Base-by-base conservation (phyloP, 441 rosid species). In the Pelargonium exstipulatum region DNA sequence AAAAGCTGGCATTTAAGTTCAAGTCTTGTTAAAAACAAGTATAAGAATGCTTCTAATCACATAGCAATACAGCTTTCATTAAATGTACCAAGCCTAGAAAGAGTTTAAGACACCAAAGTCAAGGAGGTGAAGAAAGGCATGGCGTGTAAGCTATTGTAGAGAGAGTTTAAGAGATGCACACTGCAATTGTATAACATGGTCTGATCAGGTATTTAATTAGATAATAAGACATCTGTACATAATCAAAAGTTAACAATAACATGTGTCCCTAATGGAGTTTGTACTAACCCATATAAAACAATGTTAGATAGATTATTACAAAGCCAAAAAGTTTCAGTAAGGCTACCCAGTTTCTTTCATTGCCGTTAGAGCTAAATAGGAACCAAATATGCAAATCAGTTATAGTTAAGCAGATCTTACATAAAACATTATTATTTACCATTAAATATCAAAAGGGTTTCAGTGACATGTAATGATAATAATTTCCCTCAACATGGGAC, bases 1-100 rank as follows among this genome's bases (percentile, higher is more conserved):
- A 95, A 95, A 79, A 96, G 92, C 99, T 95, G 83, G 73, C 68
- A 82, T 65, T 62, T 74, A 35, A 74, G 68, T 71, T 40, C 16
- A 75, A 4, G 57, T 67, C 46, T 26, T 49, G 29, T 65, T 7
- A 51, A 64, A n/a, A 55, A 14, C 29, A 75, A 20, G 53, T 73
- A 26, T 9, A 51, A n/a, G 58, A 16, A 14, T 16, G 58, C 5
- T 3, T 3, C 20, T 51, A 51, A 51, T 51, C 16, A 51, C 58
- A 51, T 10, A 5, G 5, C 58, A 51, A 16, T 51, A 16, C 58
- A 51, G 20, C 17, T 51, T 2, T 2, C 5, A 51, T 51, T 14
- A n/a, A 4, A 51, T n/a, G 20, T 6, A 51, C 58, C 20, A 17
- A 16, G 58, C 58, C 18, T 51, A 51, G 20, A 51, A 51, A 51